phyloP scores from a whole-genome alignment of 331 rosid species.

The Dryas integrifolia region DNA sequence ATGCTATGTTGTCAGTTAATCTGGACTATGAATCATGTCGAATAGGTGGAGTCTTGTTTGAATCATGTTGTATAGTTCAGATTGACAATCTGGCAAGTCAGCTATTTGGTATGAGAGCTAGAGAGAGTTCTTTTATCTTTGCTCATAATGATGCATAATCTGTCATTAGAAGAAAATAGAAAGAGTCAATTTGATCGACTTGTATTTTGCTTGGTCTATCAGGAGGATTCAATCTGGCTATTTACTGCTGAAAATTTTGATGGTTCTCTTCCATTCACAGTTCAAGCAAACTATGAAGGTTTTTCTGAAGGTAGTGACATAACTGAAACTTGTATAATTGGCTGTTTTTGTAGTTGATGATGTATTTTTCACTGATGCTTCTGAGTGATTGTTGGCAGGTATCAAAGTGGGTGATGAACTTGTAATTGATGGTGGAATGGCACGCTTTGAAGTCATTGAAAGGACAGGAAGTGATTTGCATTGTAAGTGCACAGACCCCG shows the following conservation, averaged over 20 bases:
- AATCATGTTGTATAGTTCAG: too few relatives aligned
- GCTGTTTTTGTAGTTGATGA: not conserved
- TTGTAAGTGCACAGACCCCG: constrained; percentile 68
- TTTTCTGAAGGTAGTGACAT: constrained; percentile 63
- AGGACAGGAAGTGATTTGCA: constrained; percentile 55
- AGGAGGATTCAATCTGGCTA: constrained; percentile 70
- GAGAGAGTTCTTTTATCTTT: not conserved
- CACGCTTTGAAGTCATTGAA: constrained; percentile 60
- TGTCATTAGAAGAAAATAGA: constrained; percentile 7
- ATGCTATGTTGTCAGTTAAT: too few relatives aligned
- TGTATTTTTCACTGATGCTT: not conserved
- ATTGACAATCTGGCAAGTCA: too few relatives aligned
- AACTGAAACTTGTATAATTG: not conserved
- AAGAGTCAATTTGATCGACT: constrained; percentile 10
- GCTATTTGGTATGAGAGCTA: too few relatives aligned
- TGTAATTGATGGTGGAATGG: constrained; percentile 82
- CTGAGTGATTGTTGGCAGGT: constrained; percentile 35
- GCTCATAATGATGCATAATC: too few relatives aligned
- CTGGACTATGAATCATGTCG: too few relatives aligned
- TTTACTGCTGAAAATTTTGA: constrained; percentile 56
- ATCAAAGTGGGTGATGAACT: constrained; percentile 72
- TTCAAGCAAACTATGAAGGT: constrained; percentile 57
- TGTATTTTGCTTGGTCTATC: constrained; percentile 19
- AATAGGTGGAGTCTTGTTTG: too few relatives aligned
- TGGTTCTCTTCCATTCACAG: constrained; percentile 65